Evolutionary conservation across 108 stramenopile genomes (phyloP), one percentile per base, ranked within the genome.

Genomic region (Chaetoceros tenuissimus): DNA sequence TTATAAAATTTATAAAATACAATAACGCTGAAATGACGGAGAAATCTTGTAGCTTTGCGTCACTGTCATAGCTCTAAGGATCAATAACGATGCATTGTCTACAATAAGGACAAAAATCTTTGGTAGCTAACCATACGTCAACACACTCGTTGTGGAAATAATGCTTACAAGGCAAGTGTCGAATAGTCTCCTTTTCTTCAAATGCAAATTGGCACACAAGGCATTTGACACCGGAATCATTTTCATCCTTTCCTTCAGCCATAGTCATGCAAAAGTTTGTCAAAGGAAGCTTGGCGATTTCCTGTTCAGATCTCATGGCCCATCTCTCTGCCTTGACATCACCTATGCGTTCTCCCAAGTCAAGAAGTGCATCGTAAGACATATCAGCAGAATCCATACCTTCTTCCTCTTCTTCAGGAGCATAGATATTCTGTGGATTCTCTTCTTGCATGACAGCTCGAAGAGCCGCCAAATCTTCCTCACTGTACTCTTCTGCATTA

Each of bases 91-190:
- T 82, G 0, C 73, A 65, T 31, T 72, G 74, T 54, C 90, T 75
- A 74, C 96, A 97, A 57, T 88, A 87, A n/a, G 91, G 82, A 69
- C 96, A 97, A 44, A 75, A 76, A 69, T 94, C 90, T 29, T 87
- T 88, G 1, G 72, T 73, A 18, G 56, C 27, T 21, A 95, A 62
- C 96, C 96, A 97, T 24, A 78, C 77, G 49, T 94, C 88, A 18
- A 94, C 79, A 53, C 96, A 97, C 3, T 92, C 88, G 31, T 57
- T 63, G 64, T 96, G 95, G 62, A 94, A 97, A 49, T 63, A 69
- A 66, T 97, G 96, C 0, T 64, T 53, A 62, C 96, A 97, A 8
- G 85, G 89, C 3, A 96, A 68, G 23, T 58, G 46, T 24, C 85
- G 70, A 19, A 95, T 57, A 55, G 60, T 58, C 13, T 96, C 92